Base-by-base conservation (phyloP, 805 yeast species). In the Saturnispora gosingensis region DNA sequence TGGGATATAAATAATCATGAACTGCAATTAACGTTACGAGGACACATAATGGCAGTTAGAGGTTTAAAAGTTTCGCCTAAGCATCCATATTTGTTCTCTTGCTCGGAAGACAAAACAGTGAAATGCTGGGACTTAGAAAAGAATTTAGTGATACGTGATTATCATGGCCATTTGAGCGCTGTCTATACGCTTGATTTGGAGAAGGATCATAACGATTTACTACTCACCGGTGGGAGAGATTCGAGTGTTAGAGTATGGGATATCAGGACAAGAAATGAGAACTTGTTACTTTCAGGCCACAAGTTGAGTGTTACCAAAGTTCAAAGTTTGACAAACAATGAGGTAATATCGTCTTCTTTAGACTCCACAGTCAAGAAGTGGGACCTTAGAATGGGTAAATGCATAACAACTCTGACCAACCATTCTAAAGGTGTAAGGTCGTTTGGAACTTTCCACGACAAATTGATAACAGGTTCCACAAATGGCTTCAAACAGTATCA, bases 61-160 rank as follows among this genome's bases (percentile, higher is more conserved):
- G 85, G 88, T 2, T 61, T 93, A 15, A 82, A 76, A 0, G 76
- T 91, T 0, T 86, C 96, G 0, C 71, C 75, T 2, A 72, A 85
- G 50, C 88, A 83, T 63, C 97, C 98, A 0, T 91, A 91, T 65
- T 69, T 93, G 72, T 93, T 90, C 64, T 80, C 91, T 13, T 90
- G 93, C 24, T 85, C 96, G 43, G 98, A 93, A 63, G 99, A 93
- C 65, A 90, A 90, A 65, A 75, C 89, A 25, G 88, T 89, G 9
- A 81, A 88, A 63, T 90, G 98, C 67, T 93, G 98, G 97, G 99
- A 93, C 70, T 73, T 93, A 58, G 98, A 91, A 65, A 78, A 81
- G 61, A 88, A 90, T 59, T 80, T 80, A 58, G 80, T 87, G 2
- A 78, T 89, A 4, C 72, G 97, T 51, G 88, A 89, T 59, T 93